These are phyloP conservation scores for Salix exigua DNA, from an alignment of 345 rosid species.

Conservation along the genomic window DNA sequence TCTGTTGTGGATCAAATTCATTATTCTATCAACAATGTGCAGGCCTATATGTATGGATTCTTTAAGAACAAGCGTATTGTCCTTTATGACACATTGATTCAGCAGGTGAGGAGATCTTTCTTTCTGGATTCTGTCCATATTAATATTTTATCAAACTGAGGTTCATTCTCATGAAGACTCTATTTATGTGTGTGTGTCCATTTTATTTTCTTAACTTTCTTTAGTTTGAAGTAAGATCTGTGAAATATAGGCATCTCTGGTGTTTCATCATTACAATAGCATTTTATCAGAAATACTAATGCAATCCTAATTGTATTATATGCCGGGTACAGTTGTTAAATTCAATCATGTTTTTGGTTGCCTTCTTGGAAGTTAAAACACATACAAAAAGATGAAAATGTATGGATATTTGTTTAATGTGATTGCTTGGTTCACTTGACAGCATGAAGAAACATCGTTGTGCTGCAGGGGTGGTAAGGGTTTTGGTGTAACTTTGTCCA, in stretches of 20 bases:
- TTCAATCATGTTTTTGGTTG: not conserved
- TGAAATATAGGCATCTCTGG: not conserved
- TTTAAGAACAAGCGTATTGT: slow-evolving; percentile 98
- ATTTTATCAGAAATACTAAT: not conserved
- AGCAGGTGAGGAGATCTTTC: slow-evolving; percentile 56
- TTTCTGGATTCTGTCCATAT: not conserved
- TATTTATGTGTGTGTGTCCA: not conserved
- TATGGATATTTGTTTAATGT: not conserved
- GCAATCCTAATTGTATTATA: not conserved
- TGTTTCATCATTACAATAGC: not conserved
- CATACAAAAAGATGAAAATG: not conserved
- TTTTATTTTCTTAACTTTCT: not conserved
- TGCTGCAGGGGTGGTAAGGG: not conserved
- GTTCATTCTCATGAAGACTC: not conserved
- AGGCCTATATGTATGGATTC: slow-evolving; percentile 99
- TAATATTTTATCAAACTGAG: not conserved
- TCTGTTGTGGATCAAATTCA: slow-evolving; percentile 3
- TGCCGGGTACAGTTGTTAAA: not conserved
- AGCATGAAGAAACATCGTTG: not conserved
- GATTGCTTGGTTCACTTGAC: not conserved
- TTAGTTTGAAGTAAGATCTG: not conserved
- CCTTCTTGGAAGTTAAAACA: not conserved
- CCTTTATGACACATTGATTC: slow-evolving; percentile 93
- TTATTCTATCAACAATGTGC: slow-evolving; percentile 23
- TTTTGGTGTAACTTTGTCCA: not conserved